These are phyloP conservation scores for Amphibolis antarctica DNA, from an alignment of 106 monocot species.

Conservation along the genomic window DNA sequence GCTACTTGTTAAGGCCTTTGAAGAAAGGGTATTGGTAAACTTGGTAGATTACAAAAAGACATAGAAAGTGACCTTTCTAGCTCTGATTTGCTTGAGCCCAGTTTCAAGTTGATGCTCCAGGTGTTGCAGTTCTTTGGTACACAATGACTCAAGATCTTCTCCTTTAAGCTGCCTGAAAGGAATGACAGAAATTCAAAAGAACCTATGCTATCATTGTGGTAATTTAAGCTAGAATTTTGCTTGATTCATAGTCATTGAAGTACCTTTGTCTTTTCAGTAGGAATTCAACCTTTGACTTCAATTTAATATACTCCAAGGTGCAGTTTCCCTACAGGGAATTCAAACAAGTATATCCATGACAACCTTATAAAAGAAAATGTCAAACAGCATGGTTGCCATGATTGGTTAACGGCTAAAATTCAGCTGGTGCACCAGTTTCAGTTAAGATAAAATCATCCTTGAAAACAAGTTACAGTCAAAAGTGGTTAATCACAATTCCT, in stretches of 20 bases:
- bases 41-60: no score
- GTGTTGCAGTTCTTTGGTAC: constrained; percentile 20
- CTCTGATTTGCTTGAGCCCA: constrained; percentile 18
- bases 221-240: background rate
- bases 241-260: background rate
- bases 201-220: background rate
- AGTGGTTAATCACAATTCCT: background rate
- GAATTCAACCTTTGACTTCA: constrained; percentile 36
- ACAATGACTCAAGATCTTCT: constrained; percentile 18
- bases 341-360: background rate
- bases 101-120: constrained; percentile 18
- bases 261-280: constrained; percentile 53
- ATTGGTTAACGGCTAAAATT: background rate
- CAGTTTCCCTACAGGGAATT: background rate
- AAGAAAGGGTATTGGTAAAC: no score
- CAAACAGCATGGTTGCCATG: background rate
- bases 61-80: constrained; percentile 8
- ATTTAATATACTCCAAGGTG: constrained; percentile 3
- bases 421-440: no score
- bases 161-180: constrained; percentile 13
- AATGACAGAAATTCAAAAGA: background rate
- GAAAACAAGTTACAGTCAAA: no score
- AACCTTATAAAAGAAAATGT: background rate
- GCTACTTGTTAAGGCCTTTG: no score
- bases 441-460: no score